Evolutionary conservation across 306 rosid species (phyloP).

Genomic region (Trichosanthes truncata): DNA sequence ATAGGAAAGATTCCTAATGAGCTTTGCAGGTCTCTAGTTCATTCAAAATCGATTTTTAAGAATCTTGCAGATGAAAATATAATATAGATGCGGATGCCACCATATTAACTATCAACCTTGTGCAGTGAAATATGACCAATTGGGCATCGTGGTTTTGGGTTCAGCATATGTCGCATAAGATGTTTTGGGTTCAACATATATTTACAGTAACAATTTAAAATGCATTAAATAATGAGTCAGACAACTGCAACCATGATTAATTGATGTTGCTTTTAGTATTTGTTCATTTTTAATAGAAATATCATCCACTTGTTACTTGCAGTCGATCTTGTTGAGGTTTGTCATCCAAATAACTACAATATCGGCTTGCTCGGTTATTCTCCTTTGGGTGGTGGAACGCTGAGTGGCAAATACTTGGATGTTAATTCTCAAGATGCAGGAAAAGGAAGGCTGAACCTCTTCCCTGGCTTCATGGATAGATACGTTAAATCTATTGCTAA

Average conservation of each 20-base stretch:
- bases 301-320: constrained; percentile 11
- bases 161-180: neutral
- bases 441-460: constrained; percentile 68
- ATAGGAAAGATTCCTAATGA: neutral
- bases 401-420: constrained; percentile 75
- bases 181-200: neutral
- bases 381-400: constrained; percentile 68
- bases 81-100: neutral
- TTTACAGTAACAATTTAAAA: neutral
- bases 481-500: constrained; percentile 54
- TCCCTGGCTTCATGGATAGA: constrained; percentile 90
- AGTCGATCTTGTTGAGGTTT: constrained; percentile 87
- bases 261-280: neutral
- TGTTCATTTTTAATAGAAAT: neutral
- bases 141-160: neutral
- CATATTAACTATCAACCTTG: neutral
- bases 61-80: neutral
- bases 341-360: constrained; percentile 73
- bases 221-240: neutral
- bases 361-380: constrained; percentile 80
- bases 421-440: constrained; percentile 43
- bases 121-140: neutral
- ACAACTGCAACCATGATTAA: neutral
- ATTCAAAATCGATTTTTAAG: neutral
- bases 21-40: neutral